Conservation (phyloP, 1,284 basidiomycete species). For the Tylopilus sp. region DNA sequence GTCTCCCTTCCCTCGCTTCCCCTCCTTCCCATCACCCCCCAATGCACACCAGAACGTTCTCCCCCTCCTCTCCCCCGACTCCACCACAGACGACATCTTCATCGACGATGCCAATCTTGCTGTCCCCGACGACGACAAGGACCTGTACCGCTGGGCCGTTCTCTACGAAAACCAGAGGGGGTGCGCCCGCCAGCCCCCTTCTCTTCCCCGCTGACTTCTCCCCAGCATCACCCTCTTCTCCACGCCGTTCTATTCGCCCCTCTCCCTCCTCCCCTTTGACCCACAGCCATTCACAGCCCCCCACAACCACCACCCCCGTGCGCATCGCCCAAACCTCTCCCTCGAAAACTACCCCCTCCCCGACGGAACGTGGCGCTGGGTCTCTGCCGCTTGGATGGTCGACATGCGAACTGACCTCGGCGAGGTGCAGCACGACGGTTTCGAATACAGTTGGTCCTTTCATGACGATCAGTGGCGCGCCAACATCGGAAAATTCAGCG, state of each 20-base stretch:
- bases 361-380: slow-evolving; percentile 75
- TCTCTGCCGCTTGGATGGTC: slow-evolving; percentile 75
- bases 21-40: slow-evolving; percentile 30
- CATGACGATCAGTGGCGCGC: slow-evolving; percentile 60
- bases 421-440: slow-evolving; percentile 73
- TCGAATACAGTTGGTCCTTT: slow-evolving; percentile 78
- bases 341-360: slow-evolving; percentile 69
- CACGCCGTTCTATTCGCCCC: slow-evolving; percentile 62
- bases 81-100: slow-evolving; percentile 30
- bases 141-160: slow-evolving; percentile 68
- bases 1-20: slow-evolving; percentile 29
- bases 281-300: slow-evolving; percentile 72
- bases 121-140: slow-evolving; percentile 36
- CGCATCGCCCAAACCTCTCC: slow-evolving; percentile 49
- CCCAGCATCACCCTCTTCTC: slow-evolving; percentile 67
- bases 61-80: not conserved
- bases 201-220: slow-evolving; percentile 9
- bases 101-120: slow-evolving; percentile 33
- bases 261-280: slow-evolving; percentile 65
- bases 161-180: slow-evolving; percentile 78
- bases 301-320: slow-evolving; percentile 37
- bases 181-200: slow-evolving; percentile 38
- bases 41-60: not conserved
- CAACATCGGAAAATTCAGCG: slow-evolving; percentile 50
- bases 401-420: slow-evolving; percentile 74